Conservation (phyloP, 345 rosid genomes). For the Rubroshorea leprosula region DNA sequence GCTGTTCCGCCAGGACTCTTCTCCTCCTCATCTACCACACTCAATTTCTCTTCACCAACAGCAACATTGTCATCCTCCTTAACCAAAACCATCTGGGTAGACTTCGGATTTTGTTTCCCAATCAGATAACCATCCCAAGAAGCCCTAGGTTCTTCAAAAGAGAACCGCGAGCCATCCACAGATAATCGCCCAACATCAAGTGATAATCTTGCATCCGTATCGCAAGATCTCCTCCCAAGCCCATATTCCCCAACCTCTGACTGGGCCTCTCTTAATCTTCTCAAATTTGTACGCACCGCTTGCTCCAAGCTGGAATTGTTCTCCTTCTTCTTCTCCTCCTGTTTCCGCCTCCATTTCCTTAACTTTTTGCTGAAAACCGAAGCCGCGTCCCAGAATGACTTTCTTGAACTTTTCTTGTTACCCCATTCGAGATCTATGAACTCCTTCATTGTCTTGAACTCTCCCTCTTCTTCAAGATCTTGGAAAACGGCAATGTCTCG, state of each 20-base stretch:
- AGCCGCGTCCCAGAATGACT: slow-evolving; percentile 42
- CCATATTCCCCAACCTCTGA: slow-evolving; percentile 39
- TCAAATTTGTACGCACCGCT: slow-evolving; percentile 11
- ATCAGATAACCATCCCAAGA: slow-evolving; percentile 75
- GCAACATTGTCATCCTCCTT: slow-evolving; percentile 50
- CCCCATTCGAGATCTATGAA: slow-evolving; percentile 61
- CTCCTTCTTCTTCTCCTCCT: slow-evolving; percentile 23
- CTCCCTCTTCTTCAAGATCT: slow-evolving; percentile 25
- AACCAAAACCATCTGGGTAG: neutral
- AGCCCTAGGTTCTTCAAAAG: slow-evolving; percentile 70
- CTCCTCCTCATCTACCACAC: slow-evolving; percentile 31
- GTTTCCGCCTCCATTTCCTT: slow-evolving; percentile 43
- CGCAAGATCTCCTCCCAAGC: slow-evolving; percentile 52
- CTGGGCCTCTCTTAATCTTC: slow-evolving; percentile 28
- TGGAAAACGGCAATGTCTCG: slow-evolving; percentile 21
- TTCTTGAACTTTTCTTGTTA: slow-evolving; percentile 26
- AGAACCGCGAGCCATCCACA: slow-evolving; percentile 24
- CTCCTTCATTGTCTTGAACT: slow-evolving; percentile 55
- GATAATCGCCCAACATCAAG: slow-evolving; percentile 28
- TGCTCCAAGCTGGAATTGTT: slow-evolving; percentile 9
- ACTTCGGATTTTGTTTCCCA: slow-evolving; percentile 44
- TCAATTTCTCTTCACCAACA: slow-evolving; percentile 26
- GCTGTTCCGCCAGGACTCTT: slow-evolving; percentile 65
- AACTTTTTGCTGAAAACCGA: slow-evolving; percentile 44
- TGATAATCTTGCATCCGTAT: slow-evolving; percentile 38